phyloP scores from a whole-genome alignment of 2,329 filamentous ascomycete genomes.

The Neofusicoccum laricinum region DNA sequence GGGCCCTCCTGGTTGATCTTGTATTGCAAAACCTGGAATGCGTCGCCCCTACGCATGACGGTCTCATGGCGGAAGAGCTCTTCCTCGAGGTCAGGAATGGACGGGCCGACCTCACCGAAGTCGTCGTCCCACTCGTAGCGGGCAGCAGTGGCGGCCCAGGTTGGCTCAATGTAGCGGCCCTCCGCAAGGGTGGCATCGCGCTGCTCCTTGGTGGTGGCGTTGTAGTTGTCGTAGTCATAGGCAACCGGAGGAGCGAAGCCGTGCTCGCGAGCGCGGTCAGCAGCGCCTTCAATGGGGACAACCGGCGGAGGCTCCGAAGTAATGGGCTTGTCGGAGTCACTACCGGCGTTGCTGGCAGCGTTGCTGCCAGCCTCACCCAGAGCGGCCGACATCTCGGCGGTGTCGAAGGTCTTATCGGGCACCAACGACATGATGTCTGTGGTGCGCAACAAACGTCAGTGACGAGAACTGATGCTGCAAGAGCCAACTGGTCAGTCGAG shows the following conservation, averaged over 20 bases:
- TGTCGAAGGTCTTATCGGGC: slow-evolving; percentile 17
- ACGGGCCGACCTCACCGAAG: slow-evolving; percentile 79
- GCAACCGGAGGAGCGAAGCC: slow-evolving; percentile 50
- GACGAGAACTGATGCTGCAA: background rate
- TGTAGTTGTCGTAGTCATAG: slow-evolving; percentile 49
- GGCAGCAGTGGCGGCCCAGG: slow-evolving; percentile 56
- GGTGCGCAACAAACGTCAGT: background rate
- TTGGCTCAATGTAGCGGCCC: slow-evolving; percentile 7
- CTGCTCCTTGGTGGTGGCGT: slow-evolving; percentile 19
- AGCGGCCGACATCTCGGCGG: slow-evolving; percentile 20
- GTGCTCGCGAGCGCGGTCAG: slow-evolving; percentile 15
- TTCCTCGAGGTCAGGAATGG: slow-evolving; percentile 66
- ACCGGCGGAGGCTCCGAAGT: slow-evolving; percentile 23
- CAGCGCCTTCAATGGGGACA: slow-evolving; percentile 6
- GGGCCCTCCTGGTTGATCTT: slow-evolving; percentile 51
- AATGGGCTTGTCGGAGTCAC: slow-evolving; percentile 24
- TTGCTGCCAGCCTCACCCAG: slow-evolving; percentile 21
- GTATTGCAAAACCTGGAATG: slow-evolving; percentile 59
- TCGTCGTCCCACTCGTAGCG: slow-evolving; percentile 85
- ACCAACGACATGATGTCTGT: slow-evolving; percentile 9
- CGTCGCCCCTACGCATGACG: slow-evolving; percentile 57
- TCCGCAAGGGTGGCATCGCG: slow-evolving; percentile 21
- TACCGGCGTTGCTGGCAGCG: background rate
- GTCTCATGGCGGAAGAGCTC: slow-evolving; percentile 65
- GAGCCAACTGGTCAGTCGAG: background rate